phyloP scores from a whole-genome alignment of 2,329 filamentous ascomycete species.

The Paraphoma sp. region DNA sequence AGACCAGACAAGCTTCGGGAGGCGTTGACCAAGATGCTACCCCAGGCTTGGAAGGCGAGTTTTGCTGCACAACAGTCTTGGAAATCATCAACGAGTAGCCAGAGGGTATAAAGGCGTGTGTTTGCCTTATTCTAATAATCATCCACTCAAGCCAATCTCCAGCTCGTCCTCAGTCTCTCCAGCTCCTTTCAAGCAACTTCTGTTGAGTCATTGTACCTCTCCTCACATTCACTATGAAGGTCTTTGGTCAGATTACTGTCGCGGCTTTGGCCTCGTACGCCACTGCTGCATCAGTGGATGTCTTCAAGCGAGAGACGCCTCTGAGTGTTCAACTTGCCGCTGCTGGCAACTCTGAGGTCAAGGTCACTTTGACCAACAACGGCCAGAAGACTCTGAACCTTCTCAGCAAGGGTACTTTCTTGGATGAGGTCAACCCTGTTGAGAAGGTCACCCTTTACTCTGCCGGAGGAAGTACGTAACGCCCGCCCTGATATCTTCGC shows the following conservation, averaged over 20 bases:
- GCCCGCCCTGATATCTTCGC: too few relatives aligned
- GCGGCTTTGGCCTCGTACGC: constrained; percentile 35
- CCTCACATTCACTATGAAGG: constrained; percentile 32
- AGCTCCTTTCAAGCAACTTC: constrained; percentile 9
- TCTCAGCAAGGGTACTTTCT: constrained; percentile 61
- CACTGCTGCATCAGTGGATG: constrained; percentile 34
- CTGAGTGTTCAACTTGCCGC: constrained; percentile 52
- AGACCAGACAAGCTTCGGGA: background rate
- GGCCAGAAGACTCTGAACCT: constrained; percentile 59
- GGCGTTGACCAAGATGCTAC: too few relatives aligned
- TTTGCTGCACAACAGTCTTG: too few relatives aligned
- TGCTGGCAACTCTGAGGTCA: constrained; percentile 61
- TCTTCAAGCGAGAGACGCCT: constrained; percentile 43
- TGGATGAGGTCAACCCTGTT: constrained; percentile 57
- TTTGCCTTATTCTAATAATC: background rate
- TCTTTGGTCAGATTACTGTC: constrained; percentile 32
- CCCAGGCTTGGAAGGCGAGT: too few relatives aligned
- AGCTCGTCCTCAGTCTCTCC: constrained; percentile 14
- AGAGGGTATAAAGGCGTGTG: too few relatives aligned
- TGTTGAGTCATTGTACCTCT: constrained; percentile 9
- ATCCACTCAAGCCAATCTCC: constrained; percentile 25
- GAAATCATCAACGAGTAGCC: too few relatives aligned
- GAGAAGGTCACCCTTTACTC: constrained; percentile 62
- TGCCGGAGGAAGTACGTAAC: constrained; percentile 49
- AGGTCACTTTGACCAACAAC: constrained; percentile 62